Evolutionary conservation across 768 basidiomycete species (phyloP), one percentile per base, ranked within the genome.

Genomic region (Leccinum uliginosum): DNA sequence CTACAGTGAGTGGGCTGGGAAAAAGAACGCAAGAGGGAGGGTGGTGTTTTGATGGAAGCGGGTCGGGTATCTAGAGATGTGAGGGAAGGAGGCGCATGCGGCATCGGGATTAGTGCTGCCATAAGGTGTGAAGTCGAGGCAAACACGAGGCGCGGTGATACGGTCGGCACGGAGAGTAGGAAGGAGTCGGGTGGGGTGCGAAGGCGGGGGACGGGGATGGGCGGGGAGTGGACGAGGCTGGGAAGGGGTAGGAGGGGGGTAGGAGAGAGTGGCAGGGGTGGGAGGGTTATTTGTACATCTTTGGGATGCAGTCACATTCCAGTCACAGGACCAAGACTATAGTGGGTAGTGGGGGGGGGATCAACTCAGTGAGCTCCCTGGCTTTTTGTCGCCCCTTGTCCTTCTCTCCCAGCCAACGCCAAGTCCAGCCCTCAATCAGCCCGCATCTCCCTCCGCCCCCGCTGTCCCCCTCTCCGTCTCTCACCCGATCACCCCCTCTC

Each of bases 241-340:
- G 9, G 10, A 34, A 15, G 17, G 6, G 24, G n/a, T 10, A 24
- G 24, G 21, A 6, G 15, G 29, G 23, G 21, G 21, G 21, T 4
- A 8, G 51, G 9, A 27, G 32, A n/a, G 35, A 26, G 11, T 7
- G 45, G n/a, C 15, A 34, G 44, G 14, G 29, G 58, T 44, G 58
- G 34, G 58, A 26, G 55, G 11, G 38, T 40, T 62, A 61, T 68
- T 62, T 66, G 67, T 69, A 68, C 64, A 62, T 73, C 66, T 73
- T 73, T 71, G 70, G 58, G 57, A 34, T 32, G 32, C 12, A 55
- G 67, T 64, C 65, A 69, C 65, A 56, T 54, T 34, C 54, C 51
- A 54, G 71, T 73, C 69, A 71, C 69, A 72, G 69, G 69, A 72
- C 65, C 63, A 50, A 29, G 34, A 23, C 50, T 40, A 40, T 40